Percentiles rank a stretch among this genome's conserved stretches.
Conservation (phyloP, 306 rosid species). For the Dryas octopetala region DNA sequence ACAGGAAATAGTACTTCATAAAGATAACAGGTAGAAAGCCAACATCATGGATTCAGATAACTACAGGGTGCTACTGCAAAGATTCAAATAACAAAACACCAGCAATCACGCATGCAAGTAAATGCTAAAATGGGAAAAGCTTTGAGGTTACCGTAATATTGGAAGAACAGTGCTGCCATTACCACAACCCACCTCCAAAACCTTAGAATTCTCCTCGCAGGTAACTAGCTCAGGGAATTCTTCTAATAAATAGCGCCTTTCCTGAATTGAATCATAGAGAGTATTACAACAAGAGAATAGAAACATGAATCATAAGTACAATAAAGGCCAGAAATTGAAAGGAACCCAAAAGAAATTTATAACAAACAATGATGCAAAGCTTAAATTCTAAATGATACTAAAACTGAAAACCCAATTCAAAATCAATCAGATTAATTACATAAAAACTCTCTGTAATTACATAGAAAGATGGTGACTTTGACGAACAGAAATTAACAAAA, state of each 20-base stretch:
- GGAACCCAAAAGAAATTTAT: neutral
- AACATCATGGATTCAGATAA: neutral
- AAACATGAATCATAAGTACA: neutral
- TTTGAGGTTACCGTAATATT: slow-evolving; percentile 53
- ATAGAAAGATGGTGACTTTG: neutral
- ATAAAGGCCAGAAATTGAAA: neutral
- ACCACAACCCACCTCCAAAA: slow-evolving; percentile 92
- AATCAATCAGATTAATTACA: neutral
- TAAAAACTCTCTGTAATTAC: neutral
- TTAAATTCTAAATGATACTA: neutral
- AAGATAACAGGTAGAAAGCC: slow-evolving; percentile 11
- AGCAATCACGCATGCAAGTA: neutral
- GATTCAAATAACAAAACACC: neutral
- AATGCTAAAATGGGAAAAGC: neutral
- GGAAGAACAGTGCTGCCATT: slow-evolving; percentile 88
- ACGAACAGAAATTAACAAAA: neutral
- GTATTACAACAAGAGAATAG: neutral
- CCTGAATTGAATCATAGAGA: slow-evolving; percentile 39
- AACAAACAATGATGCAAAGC: neutral
- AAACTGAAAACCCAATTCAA: slow-evolving; percentile 3
- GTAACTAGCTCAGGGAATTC: slow-evolving; percentile 76
- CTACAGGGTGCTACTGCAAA: neutral
- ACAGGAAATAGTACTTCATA: slow-evolving; percentile 23
- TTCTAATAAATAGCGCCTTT: slow-evolving; percentile 80
- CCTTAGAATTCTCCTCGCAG: slow-evolving; percentile 43